Percentiles rank a stretch among this genome's conserved stretches.
phyloP scores from a whole-genome alignment of 176 grass and related monocot genomes.

The Avena sativa region DNA sequence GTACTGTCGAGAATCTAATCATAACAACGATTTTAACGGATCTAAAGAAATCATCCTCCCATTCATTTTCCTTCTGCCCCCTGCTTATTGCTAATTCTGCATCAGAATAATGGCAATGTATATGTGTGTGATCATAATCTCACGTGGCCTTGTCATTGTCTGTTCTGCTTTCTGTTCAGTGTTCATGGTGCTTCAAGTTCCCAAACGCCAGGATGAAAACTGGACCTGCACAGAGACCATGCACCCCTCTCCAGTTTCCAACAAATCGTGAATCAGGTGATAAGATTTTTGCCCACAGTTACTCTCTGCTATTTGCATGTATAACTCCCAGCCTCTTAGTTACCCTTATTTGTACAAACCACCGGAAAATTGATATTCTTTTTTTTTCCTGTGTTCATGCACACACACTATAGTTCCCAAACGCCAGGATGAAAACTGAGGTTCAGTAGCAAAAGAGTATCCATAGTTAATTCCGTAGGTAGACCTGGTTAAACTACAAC shows the following conservation, averaged over 20 bases:
- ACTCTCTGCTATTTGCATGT: constrained; percentile 10
- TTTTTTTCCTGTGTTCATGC: constrained; percentile 40
- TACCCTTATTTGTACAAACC: constrained; percentile 31
- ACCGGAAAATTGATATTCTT: not conserved
- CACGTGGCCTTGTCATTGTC: constrained; percentile 46
- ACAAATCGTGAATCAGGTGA: constrained; percentile 43
- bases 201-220: constrained; percentile 53
- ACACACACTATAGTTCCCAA: not conserved
- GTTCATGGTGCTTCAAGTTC: constrained; percentile 58
- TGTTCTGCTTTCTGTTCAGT: constrained; percentile 44
- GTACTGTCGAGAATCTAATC: constrained; percentile 41
- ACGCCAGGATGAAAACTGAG: not conserved
- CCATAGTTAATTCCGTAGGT: not conserved
- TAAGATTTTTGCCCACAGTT: constrained; percentile 39
- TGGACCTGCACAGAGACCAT: constrained; percentile 47
- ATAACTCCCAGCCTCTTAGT: constrained; percentile 2
- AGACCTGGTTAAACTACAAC: constrained; percentile 27
- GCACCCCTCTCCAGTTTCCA: constrained; percentile 48
- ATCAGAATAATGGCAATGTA: constrained; percentile 24
- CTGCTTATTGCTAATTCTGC: constrained; percentile 33
- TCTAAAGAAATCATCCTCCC: constrained; percentile 35
- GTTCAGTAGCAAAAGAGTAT: constrained; percentile 27
- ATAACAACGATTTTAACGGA: constrained; percentile 32
- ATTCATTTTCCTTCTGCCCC: constrained; percentile 23
- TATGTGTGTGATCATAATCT: constrained; percentile 47